Evolutionary conservation across 2,329 filamentous ascomycete genomes (phyloP).

Genomic region (Metarhizium anisopliae): DNA sequence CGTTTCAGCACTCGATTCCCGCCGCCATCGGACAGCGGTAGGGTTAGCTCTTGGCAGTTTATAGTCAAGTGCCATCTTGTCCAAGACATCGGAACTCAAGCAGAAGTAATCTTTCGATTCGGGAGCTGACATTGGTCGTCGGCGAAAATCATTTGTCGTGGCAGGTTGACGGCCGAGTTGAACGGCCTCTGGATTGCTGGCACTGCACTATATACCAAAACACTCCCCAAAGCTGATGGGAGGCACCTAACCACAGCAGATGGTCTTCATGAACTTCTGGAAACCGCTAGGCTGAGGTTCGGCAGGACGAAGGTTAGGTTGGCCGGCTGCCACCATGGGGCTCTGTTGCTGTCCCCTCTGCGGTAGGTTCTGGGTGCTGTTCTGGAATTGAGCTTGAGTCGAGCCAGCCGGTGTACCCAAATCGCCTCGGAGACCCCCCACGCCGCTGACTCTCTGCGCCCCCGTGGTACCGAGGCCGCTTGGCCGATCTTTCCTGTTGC

Average conservation of each 20-base stretch:
- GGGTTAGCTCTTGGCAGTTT: not conserved
- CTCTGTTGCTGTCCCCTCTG: slow-evolving; percentile 53
- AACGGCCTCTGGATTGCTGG: slow-evolving; percentile 14
- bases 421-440: slow-evolving; percentile 59
- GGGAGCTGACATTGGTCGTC: not conserved
- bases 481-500: slow-evolving; percentile 67
- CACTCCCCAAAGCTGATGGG: slow-evolving; percentile 16
- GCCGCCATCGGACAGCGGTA: not conserved
- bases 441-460: slow-evolving; percentile 68
- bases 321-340: slow-evolving; percentile 45
- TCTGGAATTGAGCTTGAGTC: slow-evolving; percentile 93
- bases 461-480: slow-evolving; percentile 66
- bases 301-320: slow-evolving; percentile 45
- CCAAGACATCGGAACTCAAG: not conserved
- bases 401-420: slow-evolving; percentile 79
- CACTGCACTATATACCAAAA: slow-evolving; percentile 20
- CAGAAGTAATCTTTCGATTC: not conserved
- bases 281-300: slow-evolving; percentile 73
- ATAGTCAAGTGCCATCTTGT: not conserved
- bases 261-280: slow-evolving; percentile 85
- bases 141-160: not conserved
- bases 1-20: not conserved
- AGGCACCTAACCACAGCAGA: slow-evolving; percentile 70
- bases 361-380: slow-evolving; percentile 81
- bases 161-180: not conserved